phyloP scores from a whole-genome alignment of 2,329 filamentous ascomycete genomes.

The Ophiostoma sp. region DNA sequence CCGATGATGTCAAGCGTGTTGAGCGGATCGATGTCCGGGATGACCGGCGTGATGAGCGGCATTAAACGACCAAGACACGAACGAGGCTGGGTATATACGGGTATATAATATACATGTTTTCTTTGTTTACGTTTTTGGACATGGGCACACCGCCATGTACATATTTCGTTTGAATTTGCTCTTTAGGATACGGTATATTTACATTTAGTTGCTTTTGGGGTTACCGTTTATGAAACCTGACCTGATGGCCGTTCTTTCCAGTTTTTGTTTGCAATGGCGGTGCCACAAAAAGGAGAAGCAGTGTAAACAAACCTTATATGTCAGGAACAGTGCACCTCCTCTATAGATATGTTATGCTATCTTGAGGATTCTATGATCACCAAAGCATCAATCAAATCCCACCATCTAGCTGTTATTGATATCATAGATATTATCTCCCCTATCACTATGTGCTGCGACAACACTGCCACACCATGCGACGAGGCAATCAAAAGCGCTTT shows the following conservation, averaged over 20 bases:
- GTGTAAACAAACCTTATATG: not conserved
- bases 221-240: not conserved
- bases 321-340: not conserved
- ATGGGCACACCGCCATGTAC: not conserved
- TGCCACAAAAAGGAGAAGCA: not conserved
- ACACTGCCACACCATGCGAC: not conserved
- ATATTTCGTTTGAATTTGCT: not conserved
- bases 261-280: not conserved
- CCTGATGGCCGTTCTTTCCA: not conserved
- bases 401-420: not conserved
- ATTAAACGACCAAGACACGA: not conserved
- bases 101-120: not conserved
- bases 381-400: not conserved
- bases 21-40: constrained; percentile 36
- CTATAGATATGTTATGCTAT: not conserved
- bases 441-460: not conserved
- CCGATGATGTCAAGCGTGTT: constrained; percentile 52
- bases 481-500: not conserved
- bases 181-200: not conserved
- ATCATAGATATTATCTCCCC: not conserved
- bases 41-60: constrained; percentile 19
- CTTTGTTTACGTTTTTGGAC: not conserved
- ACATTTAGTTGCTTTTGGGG: not conserved
- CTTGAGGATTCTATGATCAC: not conserved
- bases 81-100: not conserved